Evolutionary conservation across 2,329 filamentous ascomycete species (phyloP).

Genomic region (Leptographium flavum): DNA sequence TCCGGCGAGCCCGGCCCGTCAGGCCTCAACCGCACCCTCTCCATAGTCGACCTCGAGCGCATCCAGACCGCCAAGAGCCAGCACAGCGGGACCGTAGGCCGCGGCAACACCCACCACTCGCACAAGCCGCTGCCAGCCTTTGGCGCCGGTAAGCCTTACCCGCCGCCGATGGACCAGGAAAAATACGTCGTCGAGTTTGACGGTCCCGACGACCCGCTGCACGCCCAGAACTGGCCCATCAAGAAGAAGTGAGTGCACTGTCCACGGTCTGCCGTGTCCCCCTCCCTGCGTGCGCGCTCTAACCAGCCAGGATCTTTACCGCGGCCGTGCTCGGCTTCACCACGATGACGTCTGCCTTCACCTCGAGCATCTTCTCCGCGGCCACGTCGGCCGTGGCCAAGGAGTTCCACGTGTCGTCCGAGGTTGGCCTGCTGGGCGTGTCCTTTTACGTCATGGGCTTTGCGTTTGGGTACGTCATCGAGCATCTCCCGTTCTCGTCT

Average conservation of each 20-base stretch:
- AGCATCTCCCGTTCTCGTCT: not conserved
- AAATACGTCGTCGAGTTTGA: slow-evolving; percentile 74
- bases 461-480: slow-evolving; percentile 37
- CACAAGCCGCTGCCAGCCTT: slow-evolving; percentile 51
- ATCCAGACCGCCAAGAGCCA: slow-evolving; percentile 59
- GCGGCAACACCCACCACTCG: slow-evolving; percentile 27
- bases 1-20: slow-evolving; percentile 19
- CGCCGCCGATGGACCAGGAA: slow-evolving; percentile 53
- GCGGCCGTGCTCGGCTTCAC: slow-evolving; percentile 58
- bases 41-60: slow-evolving; percentile 52
- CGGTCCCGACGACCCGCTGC: slow-evolving; percentile 66
- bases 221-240: slow-evolving; percentile 77
- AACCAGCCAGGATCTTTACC: slow-evolving; percentile 44
- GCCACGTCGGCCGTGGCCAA: slow-evolving; percentile 42
- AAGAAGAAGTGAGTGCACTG: slow-evolving; percentile 53
- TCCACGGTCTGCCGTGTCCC: no score
- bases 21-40: slow-evolving; percentile 46
- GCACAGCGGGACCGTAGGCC: slow-evolving; percentile 59
- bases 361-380: slow-evolving; percentile 60
- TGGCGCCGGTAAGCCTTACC: slow-evolving; percentile 61
- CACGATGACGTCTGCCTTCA: slow-evolving; percentile 57
- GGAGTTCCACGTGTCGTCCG: slow-evolving; percentile 44
- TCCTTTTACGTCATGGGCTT: slow-evolving; percentile 60
- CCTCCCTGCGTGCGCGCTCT: no score
- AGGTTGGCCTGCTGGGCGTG: slow-evolving; percentile 51